Evolutionary conservation across 352 stramenopile genomes (phyloP).

Genomic region (Phytophthora sojae): DNA sequence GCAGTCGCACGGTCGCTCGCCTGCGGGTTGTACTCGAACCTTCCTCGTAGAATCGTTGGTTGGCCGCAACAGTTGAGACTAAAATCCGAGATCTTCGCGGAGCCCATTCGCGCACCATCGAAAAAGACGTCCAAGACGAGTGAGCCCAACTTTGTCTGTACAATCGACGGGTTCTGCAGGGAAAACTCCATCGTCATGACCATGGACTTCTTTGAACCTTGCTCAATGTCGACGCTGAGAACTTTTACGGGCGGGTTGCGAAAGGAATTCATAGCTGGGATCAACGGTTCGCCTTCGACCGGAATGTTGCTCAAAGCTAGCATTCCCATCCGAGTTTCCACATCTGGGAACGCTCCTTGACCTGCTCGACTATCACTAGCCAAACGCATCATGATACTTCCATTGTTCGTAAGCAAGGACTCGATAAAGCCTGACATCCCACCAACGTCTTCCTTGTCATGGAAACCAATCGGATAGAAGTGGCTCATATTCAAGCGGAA

Average conservation of each 20-base stretch:
- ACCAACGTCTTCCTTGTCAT: conserved; percentile 37
- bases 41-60: conserved; percentile 58
- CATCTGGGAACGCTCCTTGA: conserved; percentile 72
- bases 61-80: conserved; percentile 71
- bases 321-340: conserved; percentile 80
- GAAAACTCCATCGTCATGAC: conserved; percentile 74
- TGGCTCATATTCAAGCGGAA: conserved; percentile 82
- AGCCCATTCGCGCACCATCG: conserved; percentile 58
- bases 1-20: conserved; percentile 37
- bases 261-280: conserved; percentile 82
- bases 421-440: conserved; percentile 70
- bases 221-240: conserved; percentile 69
- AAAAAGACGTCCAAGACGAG: conserved; percentile 65
- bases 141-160: conserved; percentile 63
- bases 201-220: conserved; percentile 56
- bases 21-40: conserved; percentile 66
- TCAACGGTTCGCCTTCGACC: conserved; percentile 54
- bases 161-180: conserved; percentile 75
- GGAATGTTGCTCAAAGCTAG: conserved; percentile 69
- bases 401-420: conserved; percentile 64
- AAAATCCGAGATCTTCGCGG: conserved; percentile 68
- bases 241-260: conserved; percentile 65
- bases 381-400: conserved; percentile 68
- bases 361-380: conserved; percentile 37
- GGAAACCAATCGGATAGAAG: conserved; percentile 72